phyloP scores from a whole-genome alignment of 2,329 filamentous ascomycete genomes.

The Talaromyces sp. region DNA sequence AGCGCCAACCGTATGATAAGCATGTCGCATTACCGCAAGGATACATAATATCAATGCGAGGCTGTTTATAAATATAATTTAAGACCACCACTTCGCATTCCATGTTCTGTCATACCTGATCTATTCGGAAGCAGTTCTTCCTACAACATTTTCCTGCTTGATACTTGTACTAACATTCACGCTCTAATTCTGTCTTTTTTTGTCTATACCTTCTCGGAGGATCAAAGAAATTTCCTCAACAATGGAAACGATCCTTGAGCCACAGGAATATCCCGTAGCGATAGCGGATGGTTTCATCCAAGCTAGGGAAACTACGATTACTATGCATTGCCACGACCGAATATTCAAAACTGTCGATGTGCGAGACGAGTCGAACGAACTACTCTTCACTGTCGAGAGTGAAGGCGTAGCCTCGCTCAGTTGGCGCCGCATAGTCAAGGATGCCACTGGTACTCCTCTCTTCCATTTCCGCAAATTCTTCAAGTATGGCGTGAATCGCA shows the following conservation, averaged over 20 bases:
- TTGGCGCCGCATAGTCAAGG: constrained; percentile 8
- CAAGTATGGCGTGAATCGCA: background rate
- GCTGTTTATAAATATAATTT: too few relatives aligned
- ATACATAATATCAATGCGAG: too few relatives aligned
- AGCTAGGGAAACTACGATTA: background rate
- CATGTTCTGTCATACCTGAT: too few relatives aligned
- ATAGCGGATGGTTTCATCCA: constrained; percentile 7
- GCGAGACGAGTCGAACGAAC: constrained; percentile 2
- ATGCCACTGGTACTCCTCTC: constrained; percentile 5
- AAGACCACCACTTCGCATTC: too few relatives aligned
- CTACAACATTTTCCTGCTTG: too few relatives aligned
- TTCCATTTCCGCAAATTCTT: constrained; percentile 4
- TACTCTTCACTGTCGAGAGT: constrained; percentile 1
- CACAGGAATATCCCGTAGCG: background rate
- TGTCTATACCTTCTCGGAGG: too few relatives aligned
- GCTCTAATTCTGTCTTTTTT: too few relatives aligned
- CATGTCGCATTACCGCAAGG: too few relatives aligned
- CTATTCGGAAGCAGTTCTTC: too few relatives aligned
- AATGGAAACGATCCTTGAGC: background rate
- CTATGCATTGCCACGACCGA: constrained; percentile 2
- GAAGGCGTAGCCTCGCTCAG: background rate
- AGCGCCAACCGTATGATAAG: too few relatives aligned
- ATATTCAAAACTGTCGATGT: constrained; percentile 7
- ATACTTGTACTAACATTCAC: too few relatives aligned
- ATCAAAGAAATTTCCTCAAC: too few relatives aligned